Conservation (phyloP, 2,329 filamentous ascomycete genomes). For the Aphanocladium album region DNA sequence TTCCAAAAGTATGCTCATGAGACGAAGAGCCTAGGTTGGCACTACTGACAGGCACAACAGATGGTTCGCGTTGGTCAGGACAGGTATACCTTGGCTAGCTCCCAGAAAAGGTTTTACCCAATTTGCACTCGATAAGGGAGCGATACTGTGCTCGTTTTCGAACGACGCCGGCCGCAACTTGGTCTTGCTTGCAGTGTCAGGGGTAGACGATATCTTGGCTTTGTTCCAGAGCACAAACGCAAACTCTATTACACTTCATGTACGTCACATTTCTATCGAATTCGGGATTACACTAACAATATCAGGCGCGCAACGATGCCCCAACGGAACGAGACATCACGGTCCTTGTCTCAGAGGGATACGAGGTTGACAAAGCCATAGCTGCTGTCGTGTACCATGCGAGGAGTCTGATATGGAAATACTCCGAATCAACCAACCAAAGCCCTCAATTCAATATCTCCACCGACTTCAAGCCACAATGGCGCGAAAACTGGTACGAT, state of each 20-base stretch:
- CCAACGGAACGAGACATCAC: conserved; percentile 48
- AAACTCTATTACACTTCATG: conserved; percentile 64
- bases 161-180: conserved; percentile 66
- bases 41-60: conserved; percentile 30
- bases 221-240: conserved; percentile 59
- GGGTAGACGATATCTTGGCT: conserved; percentile 63
- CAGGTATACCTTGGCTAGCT: conserved; percentile 80
- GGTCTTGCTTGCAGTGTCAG: conserved; percentile 73
- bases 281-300: conserved; percentile 12
- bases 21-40: background rate
- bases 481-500: conserved; percentile 87
- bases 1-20: conserved; percentile 41
- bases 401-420: conserved; percentile 45
- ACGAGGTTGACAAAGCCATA: conserved; percentile 69
- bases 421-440: conserved; percentile 23
- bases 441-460: conserved; percentile 25
- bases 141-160: conserved; percentile 72
- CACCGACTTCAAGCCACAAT: conserved; percentile 52
- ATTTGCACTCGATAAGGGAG: conserved; percentile 71
- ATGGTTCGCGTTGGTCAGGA: conserved; percentile 77
- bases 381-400: conserved; percentile 84
- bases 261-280: conserved; percentile 32
- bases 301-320: conserved; percentile 62
- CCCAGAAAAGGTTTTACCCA: conserved; percentile 72
- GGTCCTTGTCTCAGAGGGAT: conserved; percentile 66